Percentiles rank a stretch among this genome's conserved stretches.
phyloP scores from a whole-genome alignment of 768 basidiomycete species.

The Suillus brevipes region DNA sequence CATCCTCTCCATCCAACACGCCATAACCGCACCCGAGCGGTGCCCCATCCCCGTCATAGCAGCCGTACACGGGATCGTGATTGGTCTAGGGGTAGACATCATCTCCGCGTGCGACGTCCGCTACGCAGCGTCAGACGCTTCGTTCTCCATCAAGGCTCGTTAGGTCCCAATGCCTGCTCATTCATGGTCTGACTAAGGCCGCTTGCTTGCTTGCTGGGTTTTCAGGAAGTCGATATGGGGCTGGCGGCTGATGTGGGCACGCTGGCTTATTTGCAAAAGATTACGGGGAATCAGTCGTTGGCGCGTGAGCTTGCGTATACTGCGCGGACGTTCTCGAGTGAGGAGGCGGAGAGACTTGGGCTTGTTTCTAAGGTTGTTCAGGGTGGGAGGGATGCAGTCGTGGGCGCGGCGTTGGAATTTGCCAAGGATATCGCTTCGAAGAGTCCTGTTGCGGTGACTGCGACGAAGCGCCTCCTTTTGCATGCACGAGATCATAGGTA shows the following conservation, averaged over 20 bases:
- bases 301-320: conserved; percentile 78
- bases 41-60: conserved; percentile 81
- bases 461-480: conserved; percentile 75
- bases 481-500: conserved; percentile 82
- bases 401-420: conserved; percentile 62
- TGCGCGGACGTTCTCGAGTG: conserved; percentile 64
- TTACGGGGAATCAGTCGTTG: conserved; percentile 72
- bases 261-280: conserved; percentile 77
- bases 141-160: conserved; percentile 73
- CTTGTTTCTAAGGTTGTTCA: conserved; percentile 71
- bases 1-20: conserved; percentile 63
- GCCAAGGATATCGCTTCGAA: conserved; percentile 69
- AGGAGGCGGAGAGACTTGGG: conserved; percentile 68
- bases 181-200: conserved; percentile 1
- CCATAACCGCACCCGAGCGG: conserved; percentile 65
- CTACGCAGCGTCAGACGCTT: conserved; percentile 59
- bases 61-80: conserved; percentile 71
- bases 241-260: conserved; percentile 89
- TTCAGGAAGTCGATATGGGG: conserved; percentile 82
- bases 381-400: conserved; percentile 67
- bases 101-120: conserved; percentile 72
- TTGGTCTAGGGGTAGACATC: conserved; percentile 82
- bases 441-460: conserved; percentile 75
- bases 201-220: not conserved
- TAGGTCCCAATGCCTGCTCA: too few relatives aligned